These are phyloP conservation scores for Abelmoschus esculentus DNA, from an alignment of 345 rosid species.

Conservation along the genomic window DNA sequence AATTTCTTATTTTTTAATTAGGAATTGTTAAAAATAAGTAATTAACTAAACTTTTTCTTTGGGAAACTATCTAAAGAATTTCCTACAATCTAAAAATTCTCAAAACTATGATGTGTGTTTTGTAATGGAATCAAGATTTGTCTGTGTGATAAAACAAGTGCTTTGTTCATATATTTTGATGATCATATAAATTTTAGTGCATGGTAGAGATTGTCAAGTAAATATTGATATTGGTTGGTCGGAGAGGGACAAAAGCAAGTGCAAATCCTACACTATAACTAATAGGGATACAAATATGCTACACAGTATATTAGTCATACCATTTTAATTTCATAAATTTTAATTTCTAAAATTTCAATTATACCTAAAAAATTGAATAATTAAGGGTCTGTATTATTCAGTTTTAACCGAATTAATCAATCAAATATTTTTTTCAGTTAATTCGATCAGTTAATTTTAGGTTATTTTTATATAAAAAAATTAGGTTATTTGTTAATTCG, in stretches of 20 bases:
- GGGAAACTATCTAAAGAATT: not conserved
- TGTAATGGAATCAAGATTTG: not conserved
- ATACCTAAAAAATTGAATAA: no score
- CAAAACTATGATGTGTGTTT: not conserved
- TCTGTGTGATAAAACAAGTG: not conserved
- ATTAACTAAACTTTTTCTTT: not conserved
- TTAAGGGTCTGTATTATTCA: no score
- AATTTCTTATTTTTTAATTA: no score
- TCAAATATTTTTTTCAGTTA: no score
- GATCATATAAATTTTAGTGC: conserved; percentile 7
- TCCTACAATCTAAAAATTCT: not conserved
- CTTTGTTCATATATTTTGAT: not conserved
- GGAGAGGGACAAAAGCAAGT: conserved; percentile 6
- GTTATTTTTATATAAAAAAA: no score
- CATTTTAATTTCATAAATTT: no score
- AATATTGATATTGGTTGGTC: conserved; percentile 2
- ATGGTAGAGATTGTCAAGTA: not conserved
- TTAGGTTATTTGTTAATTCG: no score
- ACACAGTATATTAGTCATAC: not conserved
- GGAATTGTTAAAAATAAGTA: no score
- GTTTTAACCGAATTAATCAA: no score
- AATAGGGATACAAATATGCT: not conserved
- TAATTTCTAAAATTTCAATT: no score
- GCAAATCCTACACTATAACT: not conserved
- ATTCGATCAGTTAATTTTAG: no score